These are phyloP conservation scores for Syzygium malaccense DNA, from an alignment of 441 rosid genomes.

Conservation along the genomic window DNA sequence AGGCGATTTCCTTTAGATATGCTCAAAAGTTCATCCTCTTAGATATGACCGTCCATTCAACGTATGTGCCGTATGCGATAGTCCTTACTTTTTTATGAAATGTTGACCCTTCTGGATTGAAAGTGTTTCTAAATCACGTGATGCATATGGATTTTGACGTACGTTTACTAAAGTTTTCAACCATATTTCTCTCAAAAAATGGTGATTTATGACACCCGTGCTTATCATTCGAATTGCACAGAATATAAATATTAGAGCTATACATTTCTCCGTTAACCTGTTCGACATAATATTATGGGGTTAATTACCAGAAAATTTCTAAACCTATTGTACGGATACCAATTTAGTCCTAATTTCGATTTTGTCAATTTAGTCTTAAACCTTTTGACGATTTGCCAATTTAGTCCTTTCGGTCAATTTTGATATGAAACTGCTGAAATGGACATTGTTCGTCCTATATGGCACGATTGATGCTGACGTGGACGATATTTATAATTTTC, in stretches of 20 bases:
- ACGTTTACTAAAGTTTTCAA: neutral
- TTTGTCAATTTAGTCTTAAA: neutral
- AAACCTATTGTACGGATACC: rapidly evolving
- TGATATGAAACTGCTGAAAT: rapidly evolving
- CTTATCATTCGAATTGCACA: neutral
- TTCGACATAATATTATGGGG: neutral
- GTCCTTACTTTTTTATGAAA: neutral
- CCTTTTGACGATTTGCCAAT: neutral
- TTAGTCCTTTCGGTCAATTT: rapidly evolving
- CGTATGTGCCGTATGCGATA: neutral
- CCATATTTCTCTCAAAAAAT: neutral
- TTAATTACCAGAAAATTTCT: neutral
- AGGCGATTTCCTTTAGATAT: neutral
- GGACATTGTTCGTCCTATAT: rapidly evolving
- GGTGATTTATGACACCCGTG: neutral
- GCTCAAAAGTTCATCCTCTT: neutral
- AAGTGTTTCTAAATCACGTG: neutral
- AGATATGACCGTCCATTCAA: neutral
- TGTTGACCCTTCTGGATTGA: neutral
- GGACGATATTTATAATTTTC: neutral
- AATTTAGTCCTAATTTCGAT: neutral
- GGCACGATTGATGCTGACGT: rapidly evolving
- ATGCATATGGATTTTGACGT: neutral
- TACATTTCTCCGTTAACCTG: neutral
- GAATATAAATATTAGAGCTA: neutral